These are phyloP conservation scores for Nemophila menziesii DNA, from an alignment of 257 asterid genomes.

Conservation along the genomic window DNA sequence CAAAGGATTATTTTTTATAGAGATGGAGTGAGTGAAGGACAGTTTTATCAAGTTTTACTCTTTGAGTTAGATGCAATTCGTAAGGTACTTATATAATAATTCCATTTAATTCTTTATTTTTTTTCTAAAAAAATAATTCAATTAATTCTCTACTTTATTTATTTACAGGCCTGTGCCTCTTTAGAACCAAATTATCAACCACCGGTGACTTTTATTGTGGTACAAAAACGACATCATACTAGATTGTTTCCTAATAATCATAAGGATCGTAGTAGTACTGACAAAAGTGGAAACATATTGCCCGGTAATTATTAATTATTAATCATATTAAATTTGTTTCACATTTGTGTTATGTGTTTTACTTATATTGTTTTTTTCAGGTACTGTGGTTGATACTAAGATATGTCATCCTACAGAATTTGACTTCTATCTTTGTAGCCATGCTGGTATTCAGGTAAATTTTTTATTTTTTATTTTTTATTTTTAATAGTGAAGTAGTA, in stretches of 20 bases:
- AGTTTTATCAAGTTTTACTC: constrained; percentile 81
- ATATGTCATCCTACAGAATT: constrained; percentile 96
- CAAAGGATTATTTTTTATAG: constrained; percentile 95
- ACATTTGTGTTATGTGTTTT: background rate
- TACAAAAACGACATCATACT: constrained; percentile 93
- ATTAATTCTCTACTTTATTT: background rate
- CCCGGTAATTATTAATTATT: constrained; percentile 43
- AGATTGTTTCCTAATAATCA: constrained; percentile 86
- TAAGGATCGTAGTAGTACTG: constrained; percentile 76
- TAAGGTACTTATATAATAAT: constrained; percentile 36
- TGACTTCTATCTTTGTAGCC: constrained; percentile 94
- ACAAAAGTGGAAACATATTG: constrained; percentile 83
- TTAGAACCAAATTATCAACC: constrained; percentile 96
- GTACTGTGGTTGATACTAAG: constrained; percentile 91
- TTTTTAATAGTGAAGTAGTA: too few relatives aligned
- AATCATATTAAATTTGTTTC: background rate
- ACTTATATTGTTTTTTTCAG: constrained; percentile 22
- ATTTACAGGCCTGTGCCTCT: constrained; percentile 79
- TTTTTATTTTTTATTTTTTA: too few relatives aligned
- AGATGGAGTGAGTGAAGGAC: constrained; percentile 99
- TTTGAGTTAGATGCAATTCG: constrained; percentile 95
- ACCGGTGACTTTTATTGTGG: constrained; percentile 88
- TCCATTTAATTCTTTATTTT: constrained; percentile 2
- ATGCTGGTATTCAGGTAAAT: constrained; percentile 94
- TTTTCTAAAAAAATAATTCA: background rate